Conservation (phyloP, 208 protist species). For the Plasmodiophora brassicae region DNA sequence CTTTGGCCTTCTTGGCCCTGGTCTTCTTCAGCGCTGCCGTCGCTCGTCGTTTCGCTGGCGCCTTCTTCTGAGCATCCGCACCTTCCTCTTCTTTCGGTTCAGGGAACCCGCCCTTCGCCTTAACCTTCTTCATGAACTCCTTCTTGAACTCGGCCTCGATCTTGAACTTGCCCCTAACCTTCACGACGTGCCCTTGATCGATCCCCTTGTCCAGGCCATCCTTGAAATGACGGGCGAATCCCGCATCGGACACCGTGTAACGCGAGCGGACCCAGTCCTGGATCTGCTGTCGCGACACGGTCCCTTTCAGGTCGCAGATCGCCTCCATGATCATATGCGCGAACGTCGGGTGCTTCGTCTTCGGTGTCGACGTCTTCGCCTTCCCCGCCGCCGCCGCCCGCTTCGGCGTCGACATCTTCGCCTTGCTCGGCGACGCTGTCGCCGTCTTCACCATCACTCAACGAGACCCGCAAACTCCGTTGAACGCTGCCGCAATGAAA, state of each 20-base stretch:
- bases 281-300: not conserved
- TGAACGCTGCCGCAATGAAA: no score
- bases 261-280: not conserved
- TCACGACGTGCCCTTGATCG: not conserved
- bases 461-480: no score
- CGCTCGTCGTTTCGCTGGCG: not conserved
- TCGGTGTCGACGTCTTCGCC: no score
- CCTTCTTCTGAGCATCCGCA: not conserved
- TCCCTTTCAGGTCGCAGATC: not conserved
- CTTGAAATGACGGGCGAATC: not conserved
- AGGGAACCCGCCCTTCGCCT: not conserved
- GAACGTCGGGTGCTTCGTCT: not conserved
- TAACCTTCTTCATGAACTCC: not conserved
- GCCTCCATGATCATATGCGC: not conserved
- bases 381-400: no score
- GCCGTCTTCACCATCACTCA: no score
- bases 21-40: not conserved
- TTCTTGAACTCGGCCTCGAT: not conserved
- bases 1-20: not conserved
- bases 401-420: no score
- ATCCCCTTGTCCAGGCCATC: not conserved
- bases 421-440: no score
- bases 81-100: not conserved
- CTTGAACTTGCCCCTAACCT: not conserved
- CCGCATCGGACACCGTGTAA: not conserved